Evolutionary conservation across 257 asterid species (phyloP).

Genomic region (Nicotiana attenuata): DNA sequence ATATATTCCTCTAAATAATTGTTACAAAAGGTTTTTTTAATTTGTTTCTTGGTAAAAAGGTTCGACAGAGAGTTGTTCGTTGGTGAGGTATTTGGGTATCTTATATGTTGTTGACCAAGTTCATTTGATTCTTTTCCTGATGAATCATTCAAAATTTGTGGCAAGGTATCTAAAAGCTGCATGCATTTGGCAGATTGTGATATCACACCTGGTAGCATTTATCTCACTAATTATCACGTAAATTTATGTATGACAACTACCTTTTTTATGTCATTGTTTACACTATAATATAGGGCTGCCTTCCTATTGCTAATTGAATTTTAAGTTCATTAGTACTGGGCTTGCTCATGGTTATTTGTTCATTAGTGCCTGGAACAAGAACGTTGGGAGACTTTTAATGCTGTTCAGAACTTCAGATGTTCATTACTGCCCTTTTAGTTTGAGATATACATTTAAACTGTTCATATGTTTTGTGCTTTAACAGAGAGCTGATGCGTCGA

Average conservation of each 20-base stretch:
- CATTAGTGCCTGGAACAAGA: neutral
- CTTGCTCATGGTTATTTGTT: neutral
- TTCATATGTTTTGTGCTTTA: conserved; percentile 14
- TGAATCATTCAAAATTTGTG: conserved; percentile 7
- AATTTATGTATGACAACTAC: neutral
- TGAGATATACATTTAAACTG: neutral
- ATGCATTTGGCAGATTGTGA: neutral
- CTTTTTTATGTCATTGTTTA: neutral
- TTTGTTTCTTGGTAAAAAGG: conserved; percentile 2
- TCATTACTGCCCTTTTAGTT: neutral
- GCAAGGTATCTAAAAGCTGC: neutral
- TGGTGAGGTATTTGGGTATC: neutral
- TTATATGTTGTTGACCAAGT: neutral
- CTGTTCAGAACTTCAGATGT: neutral
- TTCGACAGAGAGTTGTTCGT: neutral
- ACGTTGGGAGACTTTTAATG: neutral
- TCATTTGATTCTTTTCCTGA: neutral
- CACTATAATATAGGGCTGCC: neutral
- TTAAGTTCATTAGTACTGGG: neutral
- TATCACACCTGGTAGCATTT: neutral
- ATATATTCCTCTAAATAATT: neutral
- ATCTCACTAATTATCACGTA: neutral
- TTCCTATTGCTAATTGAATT: conserved; percentile 2
- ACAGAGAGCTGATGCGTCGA: conserved; percentile 98
- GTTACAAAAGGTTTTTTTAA: neutral